These are phyloP conservation scores for Colletotrichum coccodes DNA, from an alignment of 2,329 filamentous ascomycete species.

Conservation along the genomic window DNA sequence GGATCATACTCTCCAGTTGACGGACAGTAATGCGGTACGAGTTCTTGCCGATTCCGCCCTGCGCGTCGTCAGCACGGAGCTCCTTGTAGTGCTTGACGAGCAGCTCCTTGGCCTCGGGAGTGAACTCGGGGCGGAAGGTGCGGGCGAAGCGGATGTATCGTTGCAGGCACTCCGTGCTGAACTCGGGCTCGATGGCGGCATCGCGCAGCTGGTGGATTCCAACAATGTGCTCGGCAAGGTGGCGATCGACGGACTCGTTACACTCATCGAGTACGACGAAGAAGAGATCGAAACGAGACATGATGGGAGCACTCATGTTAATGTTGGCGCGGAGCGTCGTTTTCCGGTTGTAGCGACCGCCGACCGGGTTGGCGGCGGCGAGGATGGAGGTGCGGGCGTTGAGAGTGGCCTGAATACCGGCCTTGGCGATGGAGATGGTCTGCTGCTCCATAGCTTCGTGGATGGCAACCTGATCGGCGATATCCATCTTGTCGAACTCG, in stretches of 20 bases:
- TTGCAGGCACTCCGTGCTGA: conserved; percentile 95
- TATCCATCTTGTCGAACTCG: conserved; percentile 99
- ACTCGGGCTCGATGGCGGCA: conserved; percentile 90
- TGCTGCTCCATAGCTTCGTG: conserved; percentile 99
- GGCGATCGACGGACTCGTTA: conserved; percentile 89
- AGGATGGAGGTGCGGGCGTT: conserved; percentile 96
- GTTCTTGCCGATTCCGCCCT: conserved; percentile 93
- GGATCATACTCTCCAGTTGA: conserved; percentile 95
- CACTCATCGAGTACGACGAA: conserved; percentile 98
- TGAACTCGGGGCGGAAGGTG: conserved; percentile 94
- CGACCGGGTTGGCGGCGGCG: conserved; percentile 94
- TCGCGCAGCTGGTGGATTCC: conserved; percentile 93
- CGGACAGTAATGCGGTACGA: conserved; percentile 97
- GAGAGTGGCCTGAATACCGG: conserved; percentile 95
- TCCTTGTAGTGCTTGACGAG: conserved; percentile 97
- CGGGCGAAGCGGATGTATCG: conserved; percentile 96
- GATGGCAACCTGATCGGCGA: conserved; percentile 95
- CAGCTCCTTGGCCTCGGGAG: conserved; percentile 83
- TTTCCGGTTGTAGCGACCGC: conserved; percentile 97
- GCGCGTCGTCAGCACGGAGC: conserved; percentile 89
- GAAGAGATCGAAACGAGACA: conserved; percentile 99
- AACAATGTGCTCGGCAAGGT: conserved; percentile 94
- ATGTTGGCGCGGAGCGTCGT: conserved; percentile 93
- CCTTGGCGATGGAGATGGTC: conserved; percentile 98
- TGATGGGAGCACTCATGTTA: conserved; percentile 98